A percentile compares a stretch with the other conserved stretches of the same genome.
These are phyloP conservation scores for Silene conica DNA, from an alignment of 148 eudicot genomes.

Conservation along the genomic window DNA sequence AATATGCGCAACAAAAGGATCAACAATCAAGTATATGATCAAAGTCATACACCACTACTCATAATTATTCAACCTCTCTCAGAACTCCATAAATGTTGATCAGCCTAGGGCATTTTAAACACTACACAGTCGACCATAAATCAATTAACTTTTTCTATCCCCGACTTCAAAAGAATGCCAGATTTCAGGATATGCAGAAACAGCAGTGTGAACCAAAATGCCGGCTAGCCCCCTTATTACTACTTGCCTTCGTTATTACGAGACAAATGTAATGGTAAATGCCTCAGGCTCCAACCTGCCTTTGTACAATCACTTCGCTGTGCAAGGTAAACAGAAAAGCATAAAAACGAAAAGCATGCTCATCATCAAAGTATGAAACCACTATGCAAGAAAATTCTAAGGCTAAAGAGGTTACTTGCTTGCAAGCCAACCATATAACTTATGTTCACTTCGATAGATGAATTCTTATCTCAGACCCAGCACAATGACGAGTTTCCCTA, in stretches of 20 bases:
- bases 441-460: neutral
- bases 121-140: neutral
- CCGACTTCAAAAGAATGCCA: constrained; percentile 19
- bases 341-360: neutral
- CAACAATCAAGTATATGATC: too few species aligned
- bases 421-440: constrained; percentile 1
- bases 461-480: constrained; percentile 8
- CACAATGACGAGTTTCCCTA: constrained; percentile 17
- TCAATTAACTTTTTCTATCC: constrained; percentile 11
- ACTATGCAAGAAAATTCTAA: neutral
- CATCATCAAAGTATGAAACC: neutral
- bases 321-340: constrained; percentile 6
- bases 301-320: constrained; percentile 13
- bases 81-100: neutral
- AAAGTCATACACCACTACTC: neutral
- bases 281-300: constrained; percentile 9
- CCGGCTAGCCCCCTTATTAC: neutral
- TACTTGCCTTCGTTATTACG: constrained; percentile 14
- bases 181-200: constrained; percentile 18
- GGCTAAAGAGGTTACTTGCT: constrained; percentile 9
- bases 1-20: neutral
- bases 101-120: neutral
- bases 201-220: neutral
- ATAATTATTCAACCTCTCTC: neutral
- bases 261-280: neutral